Conservation (phyloP, 257 asterid species). For the Solanum medicagineum region DNA sequence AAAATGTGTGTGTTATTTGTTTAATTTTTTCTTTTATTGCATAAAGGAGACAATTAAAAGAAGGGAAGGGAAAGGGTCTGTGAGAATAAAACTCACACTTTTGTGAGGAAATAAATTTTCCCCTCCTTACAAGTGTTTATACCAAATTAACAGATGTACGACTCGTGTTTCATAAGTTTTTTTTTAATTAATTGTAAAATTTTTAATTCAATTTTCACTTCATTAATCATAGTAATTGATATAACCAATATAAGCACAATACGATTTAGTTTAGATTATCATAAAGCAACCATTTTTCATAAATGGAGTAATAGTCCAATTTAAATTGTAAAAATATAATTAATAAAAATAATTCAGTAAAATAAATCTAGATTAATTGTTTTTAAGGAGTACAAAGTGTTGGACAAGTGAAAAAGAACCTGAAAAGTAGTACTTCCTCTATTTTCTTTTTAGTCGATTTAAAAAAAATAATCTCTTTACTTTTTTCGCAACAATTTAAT, state of each 20-base stretch:
- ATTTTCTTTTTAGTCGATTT: too few relatives aligned
- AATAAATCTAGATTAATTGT: neutral
- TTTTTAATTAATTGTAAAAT: neutral
- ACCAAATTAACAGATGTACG: neutral
- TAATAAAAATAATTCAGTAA: neutral
- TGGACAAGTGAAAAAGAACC: neutral
- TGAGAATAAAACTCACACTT: neutral
- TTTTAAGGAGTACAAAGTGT: neutral
- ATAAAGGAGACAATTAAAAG: neutral
- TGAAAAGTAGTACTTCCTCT: neutral
- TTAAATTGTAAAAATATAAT: neutral
- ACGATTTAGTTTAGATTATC: neutral
- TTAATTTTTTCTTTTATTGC: neutral
- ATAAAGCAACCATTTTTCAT: neutral
- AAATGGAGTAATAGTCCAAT: neutral
- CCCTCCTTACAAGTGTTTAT: neutral
- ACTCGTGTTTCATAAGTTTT: neutral
- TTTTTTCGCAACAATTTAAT: too few relatives aligned
- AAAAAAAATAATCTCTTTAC: too few relatives aligned
- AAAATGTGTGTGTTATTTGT: neutral
- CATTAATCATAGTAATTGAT: neutral
- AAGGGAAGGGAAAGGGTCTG: neutral
- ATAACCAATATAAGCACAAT: neutral
- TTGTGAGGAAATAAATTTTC: neutral
- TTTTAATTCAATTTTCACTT: neutral